Evolutionary conservation across 164 flowering plant genomes (phyloP).

Genomic region (Annona cherimola): DNA sequence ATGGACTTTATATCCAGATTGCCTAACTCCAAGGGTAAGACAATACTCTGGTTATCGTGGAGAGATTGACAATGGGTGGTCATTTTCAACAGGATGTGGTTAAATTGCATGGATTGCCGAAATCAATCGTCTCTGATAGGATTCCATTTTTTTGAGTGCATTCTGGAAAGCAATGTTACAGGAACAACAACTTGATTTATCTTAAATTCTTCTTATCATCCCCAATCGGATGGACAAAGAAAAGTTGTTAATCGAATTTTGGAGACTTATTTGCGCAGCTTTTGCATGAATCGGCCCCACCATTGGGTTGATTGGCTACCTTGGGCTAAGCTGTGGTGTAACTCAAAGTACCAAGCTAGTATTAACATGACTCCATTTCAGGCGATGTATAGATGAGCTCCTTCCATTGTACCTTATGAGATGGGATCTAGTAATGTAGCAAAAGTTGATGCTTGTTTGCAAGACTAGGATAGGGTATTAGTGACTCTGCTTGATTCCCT

Average conservation of each 20-base stretch:
- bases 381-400: neutral
- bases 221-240: neutral
- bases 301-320: too few species aligned
- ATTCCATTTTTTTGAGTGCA: neutral
- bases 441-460: neutral
- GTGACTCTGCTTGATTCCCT: neutral
- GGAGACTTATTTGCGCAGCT: neutral
- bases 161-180: neutral
- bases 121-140: neutral
- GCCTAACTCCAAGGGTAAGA: neutral
- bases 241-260: too few species aligned
- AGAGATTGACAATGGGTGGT: neutral
- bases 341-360: neutral
- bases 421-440: neutral
- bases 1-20: slow-evolving; percentile 15
- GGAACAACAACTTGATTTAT: neutral
- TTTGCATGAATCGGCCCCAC: too few species aligned
- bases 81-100: neutral
- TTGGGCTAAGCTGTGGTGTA: neutral
- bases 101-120: too few species aligned
- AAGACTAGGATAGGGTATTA: neutral
- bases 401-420: neutral
- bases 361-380: neutral
- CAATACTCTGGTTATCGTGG: slow-evolving; percentile 5
- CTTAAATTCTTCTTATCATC: neutral